Evolutionary conservation across 2,329 filamentous ascomycete species (phyloP).

Genomic region (Fusarium citri): DNA sequence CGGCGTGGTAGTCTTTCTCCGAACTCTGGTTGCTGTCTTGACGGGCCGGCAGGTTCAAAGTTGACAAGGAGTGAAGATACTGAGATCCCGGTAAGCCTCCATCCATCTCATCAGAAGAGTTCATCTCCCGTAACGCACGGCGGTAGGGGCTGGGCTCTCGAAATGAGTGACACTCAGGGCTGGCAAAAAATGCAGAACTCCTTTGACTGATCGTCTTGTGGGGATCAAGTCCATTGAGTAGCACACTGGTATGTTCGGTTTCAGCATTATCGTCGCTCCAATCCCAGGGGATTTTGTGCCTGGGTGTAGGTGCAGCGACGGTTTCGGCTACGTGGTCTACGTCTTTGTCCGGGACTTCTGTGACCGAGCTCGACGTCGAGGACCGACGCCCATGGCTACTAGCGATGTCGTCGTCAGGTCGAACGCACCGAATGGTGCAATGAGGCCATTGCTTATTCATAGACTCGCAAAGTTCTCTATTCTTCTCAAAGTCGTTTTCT

Average conservation of each 20-base stretch:
- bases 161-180: slow-evolving; percentile 63
- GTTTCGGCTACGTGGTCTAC: neutral
- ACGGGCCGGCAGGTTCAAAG: slow-evolving; percentile 54
- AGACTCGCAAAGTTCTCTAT: neutral
- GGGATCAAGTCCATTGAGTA: slow-evolving; percentile 26
- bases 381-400: slow-evolving; percentile 17
- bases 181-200: slow-evolving; percentile 64
- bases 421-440: slow-evolving; percentile 51
- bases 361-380: neutral
- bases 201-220: slow-evolving; percentile 53
- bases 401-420: slow-evolving; percentile 51
- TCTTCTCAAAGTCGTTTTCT: neutral
- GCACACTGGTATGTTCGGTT: neutral
- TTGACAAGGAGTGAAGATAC: slow-evolving; percentile 57
- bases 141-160: slow-evolving; percentile 68
- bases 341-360: slow-evolving; percentile 7
- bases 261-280: neutral
- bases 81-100: slow-evolving; percentile 48
- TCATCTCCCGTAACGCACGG: slow-evolving; percentile 59
- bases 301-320: neutral
- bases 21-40: slow-evolving; percentile 56
- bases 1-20: slow-evolving; percentile 52
- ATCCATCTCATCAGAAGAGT: slow-evolving; percentile 47
- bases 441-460: slow-evolving; percentile 35
- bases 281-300: neutral